Base-by-base conservation (phyloP, 305 asterid genomes). In the Salvia sclarea region DNA sequence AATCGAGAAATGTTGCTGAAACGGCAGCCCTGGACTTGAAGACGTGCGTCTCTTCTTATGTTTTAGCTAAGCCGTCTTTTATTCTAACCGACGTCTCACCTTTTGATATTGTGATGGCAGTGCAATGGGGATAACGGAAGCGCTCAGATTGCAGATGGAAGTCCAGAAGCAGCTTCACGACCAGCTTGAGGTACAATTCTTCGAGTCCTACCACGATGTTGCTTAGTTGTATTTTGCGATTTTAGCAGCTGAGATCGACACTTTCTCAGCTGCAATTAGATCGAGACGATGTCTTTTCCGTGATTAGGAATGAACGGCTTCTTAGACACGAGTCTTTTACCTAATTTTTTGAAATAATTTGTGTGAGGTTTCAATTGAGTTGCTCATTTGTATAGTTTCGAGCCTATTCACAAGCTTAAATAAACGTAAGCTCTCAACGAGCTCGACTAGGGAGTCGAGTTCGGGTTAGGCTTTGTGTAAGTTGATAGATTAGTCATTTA, bases 151-250 rank as follows among this genome's bases (percentile, higher is more conserved):
- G 78, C 95, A 87, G 77, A 82, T 87, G 88, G 95, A 87, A 79
- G 89, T 87, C 47, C 95, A 87, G 79, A 87, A 87, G 75, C 88
- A 83, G 73, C 95, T 87, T 44, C 91, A 87, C 30, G 95, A 87
- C 72, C 95, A 87, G 76, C 95, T 87, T 57, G 95, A 87, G 91
- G 95, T 87, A 75, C 33, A 59, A 14, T 53, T 66, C 63, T 66
- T 31, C 40, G 43, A 21, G 72, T 33, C 59, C 47, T 40, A 41
- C 71, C 17, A 37, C 5, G 10, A 43, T 14, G 6, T 22, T 52
- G 8, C 3, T 24, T 43, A 37, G 1, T 45, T n/a, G 7, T 61
- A 24, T 17, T 17, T 14, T 33, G 28, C 38, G 6, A n/a, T 50
- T 56, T 53, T 14, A 48, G 59, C 35, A 47, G 60, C 45, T 10